Conservation (phyloP, 2,329 filamentous ascomycete species). For the Trichoderma pleuroti region DNA sequence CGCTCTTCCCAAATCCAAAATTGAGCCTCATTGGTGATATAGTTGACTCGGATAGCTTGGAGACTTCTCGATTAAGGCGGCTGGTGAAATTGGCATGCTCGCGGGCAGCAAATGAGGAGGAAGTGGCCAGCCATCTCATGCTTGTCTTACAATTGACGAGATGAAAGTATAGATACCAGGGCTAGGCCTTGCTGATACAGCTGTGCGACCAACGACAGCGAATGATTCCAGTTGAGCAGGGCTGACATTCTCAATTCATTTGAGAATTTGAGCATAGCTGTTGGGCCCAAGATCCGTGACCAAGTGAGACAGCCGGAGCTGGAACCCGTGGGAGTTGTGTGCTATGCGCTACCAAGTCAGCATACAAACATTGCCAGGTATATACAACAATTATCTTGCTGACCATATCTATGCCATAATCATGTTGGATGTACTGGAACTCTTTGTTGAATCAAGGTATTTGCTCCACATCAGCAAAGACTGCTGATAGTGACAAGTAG, state of each 20-base stretch:
- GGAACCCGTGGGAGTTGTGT: constrained; percentile 59
- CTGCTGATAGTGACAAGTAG: not conserved
- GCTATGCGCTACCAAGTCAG: constrained; percentile 68
- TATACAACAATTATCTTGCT: constrained; percentile 38
- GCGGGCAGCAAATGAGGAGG: constrained; percentile 53
- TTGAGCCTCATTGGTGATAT: not conserved
- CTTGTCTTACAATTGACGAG: not conserved
- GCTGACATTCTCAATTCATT: constrained; percentile 53
- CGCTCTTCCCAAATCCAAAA: not conserved
- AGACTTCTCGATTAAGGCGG: not conserved
- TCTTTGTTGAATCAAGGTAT: not conserved
- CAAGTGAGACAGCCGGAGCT: constrained; percentile 40
- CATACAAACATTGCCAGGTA: constrained; percentile 55
- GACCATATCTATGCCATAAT: not conserved
- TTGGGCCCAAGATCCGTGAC: constrained; percentile 25
- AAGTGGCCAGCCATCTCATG: constrained; percentile 19
- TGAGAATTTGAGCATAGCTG: constrained; percentile 27
- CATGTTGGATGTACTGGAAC: not conserved
- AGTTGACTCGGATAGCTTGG: not conserved
- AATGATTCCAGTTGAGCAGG: constrained; percentile 54
- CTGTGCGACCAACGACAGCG: constrained; percentile 60
- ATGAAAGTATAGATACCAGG: not conserved
- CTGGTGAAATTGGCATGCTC: constrained; percentile 33
- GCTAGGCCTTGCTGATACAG: constrained; percentile 18
- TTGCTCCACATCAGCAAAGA: not conserved